Base-by-base conservation (phyloP, 2,329 filamentous ascomycete genomes). In the Aspergillus sp. region DNA sequence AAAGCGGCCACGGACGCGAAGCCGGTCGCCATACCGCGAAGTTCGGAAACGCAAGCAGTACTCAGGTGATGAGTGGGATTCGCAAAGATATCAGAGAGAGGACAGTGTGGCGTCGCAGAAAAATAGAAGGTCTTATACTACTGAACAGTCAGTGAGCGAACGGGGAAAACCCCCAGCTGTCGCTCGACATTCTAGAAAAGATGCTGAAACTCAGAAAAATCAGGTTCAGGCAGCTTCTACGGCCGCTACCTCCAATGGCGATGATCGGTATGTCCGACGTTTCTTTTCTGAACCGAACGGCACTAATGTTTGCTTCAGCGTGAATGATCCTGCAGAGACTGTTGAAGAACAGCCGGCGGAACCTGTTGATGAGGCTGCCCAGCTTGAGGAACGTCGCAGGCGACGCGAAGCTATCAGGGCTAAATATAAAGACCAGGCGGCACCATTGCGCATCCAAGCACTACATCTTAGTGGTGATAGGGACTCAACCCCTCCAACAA, bases 331-430 rank as follows among this genome's bases (percentile, higher is more conserved):
- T 21, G 41, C 54, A 39, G 57, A 63, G 45, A 55, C 41, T 41
- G 58, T 43, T 41, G 66, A 70, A 64, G 63, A 62, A 55, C 65
- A 77, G 70, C 82, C 84, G 63, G 78, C 82, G 56, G 81, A 86
- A 65, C 81, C 84, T n/a, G 72, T 91, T 65, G 89, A 96, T 72
- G 90, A 96, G 77, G 90, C 89, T 61, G 87, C 90, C 64, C 83
- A 93, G 68, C 90, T 96, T 68, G 90, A 96, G 73, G 88, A 91
- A 68, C 89, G 93, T 55, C 89, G 92, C 27, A 91, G 89, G 70
- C 86, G 90, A 58, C 88, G 93, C 64, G 90, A 95, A 77, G 90
- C 91, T 63, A 89, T 96, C 62, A 85, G 91, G 70, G 89, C 90
- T 72, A 96, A 92, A 78, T 89, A 91, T 68, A 87, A 86, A 74